Base-by-base conservation (phyloP, 139 green algal genomes). In the Asterochloris sp. region DNA sequence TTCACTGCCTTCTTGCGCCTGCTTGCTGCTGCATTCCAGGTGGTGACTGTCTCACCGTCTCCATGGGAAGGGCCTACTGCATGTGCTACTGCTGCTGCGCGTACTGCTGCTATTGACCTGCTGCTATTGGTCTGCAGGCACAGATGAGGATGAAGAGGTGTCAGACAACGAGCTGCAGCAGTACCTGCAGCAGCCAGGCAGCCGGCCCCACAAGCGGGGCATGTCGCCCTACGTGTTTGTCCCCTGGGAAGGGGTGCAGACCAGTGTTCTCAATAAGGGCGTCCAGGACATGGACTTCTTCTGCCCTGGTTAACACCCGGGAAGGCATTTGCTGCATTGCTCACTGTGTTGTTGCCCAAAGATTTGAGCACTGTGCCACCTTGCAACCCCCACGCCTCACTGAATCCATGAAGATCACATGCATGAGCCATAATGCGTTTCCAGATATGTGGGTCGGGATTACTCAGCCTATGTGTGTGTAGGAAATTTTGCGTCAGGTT, bases 271-370 rank as follows among this genome's bases (percentile, higher is more conserved):
- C 6, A 98, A 98, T 85, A 68, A 92, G 82, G 81, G 89, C 4
- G 77, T 92, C 12, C 71, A 80, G n/a, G 76, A 93, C 74, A 96
- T 97, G 94, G 94, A 97, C 78, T 89, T 90, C 27, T 96, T 83
- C 38, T 73, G 95, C 1, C 84, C 93, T 29, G 93, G 93, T 0
- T 96, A 29, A 80, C 38, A 54, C 38, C 6, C 6, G 38, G 38
- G 11, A 16, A 69, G 14, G 21, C 17, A 2, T 10, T 23, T 71
- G 66, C 66, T 13, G 66, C 19, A 23, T 8, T 54, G 38, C 38
- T 54, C 6, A 86, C 90, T 0, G 86, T 85, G 0, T 73, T 87
- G 60, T 86, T 86, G 24, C 88, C 88, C 71, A 91, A 90, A 74
- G 75, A 29, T 13, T 10, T 79, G 21, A 73, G 38, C 38, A 54